Percentiles rank a stretch among this genome's conserved stretches.
Conservation (phyloP, 352 stramenopile genomes). For the Blastocystis sp. region DNA sequence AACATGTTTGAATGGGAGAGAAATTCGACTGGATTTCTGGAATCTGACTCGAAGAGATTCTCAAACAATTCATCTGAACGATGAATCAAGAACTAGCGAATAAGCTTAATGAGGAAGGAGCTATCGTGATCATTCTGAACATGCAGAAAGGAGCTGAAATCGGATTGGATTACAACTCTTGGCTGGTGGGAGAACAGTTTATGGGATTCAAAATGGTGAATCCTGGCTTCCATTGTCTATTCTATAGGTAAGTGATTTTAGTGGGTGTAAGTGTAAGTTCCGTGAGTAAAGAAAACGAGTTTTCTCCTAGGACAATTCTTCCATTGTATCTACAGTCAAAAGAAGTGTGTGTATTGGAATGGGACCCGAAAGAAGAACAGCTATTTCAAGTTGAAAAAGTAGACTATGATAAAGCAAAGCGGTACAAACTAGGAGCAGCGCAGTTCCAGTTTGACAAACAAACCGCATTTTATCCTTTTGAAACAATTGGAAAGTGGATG, state of each 20-base stretch:
- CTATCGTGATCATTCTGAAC: constrained; percentile 23
- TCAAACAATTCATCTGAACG: not conserved
- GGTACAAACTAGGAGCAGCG: not conserved
- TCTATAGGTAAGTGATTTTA: not conserved
- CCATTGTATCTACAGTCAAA: constrained; percentile 25
- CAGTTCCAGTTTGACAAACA: not conserved
- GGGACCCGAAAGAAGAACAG: not conserved
- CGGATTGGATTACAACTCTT: constrained; percentile 51
- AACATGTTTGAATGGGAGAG: not conserved
- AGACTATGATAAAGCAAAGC: not conserved
- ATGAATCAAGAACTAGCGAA: constrained; percentile 49
- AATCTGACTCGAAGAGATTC: not conserved
- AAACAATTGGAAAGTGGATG: constrained; percentile 58
- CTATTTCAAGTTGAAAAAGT: not conserved
- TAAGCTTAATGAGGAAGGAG: constrained; percentile 32
- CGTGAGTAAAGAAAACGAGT: constrained; percentile 34
- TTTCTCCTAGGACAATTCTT: constrained; percentile 6
- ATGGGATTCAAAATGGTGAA: constrained; percentile 57
- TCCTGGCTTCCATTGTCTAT: constrained; percentile 47
- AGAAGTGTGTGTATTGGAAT: not conserved
- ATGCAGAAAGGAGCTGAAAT: constrained; percentile 29
- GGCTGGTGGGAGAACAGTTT: constrained; percentile 35
- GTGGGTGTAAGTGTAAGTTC: not conserved
- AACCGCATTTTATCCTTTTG: constrained; percentile 29
- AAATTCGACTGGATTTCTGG: not conserved